Evolutionary conservation across 495 filamentous ascomycete genomes (phyloP).

Genomic region (Tuber melanosporum): DNA sequence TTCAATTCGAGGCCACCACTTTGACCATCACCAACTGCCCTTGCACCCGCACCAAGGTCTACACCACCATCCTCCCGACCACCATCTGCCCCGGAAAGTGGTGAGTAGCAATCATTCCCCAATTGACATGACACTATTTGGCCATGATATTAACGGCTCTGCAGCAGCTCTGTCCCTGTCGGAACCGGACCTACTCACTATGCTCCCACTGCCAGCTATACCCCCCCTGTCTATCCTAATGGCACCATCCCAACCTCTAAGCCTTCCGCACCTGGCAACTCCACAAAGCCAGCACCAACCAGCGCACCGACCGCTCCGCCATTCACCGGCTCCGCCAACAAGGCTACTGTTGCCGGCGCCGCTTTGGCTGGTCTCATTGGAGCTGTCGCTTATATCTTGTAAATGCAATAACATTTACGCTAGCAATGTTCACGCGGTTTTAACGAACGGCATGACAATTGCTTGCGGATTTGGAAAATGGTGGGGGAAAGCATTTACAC

Average conservation of each 20-base stretch:
- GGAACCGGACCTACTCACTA: conserved; percentile 3
- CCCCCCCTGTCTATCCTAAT: conserved; percentile 21
- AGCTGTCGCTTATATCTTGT: conserved; percentile 66
- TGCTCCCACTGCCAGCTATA: conserved; percentile 11
- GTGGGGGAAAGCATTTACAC: conserved; percentile 30
- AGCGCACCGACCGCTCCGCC: conserved; percentile 35
- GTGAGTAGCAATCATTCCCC: conserved; percentile 11
- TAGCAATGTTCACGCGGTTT: conserved; percentile 18
- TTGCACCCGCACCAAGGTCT: conserved; percentile 49
- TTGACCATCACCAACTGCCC: conserved; percentile 74
- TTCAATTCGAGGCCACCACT: conserved; percentile 52
- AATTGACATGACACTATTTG: background rate
- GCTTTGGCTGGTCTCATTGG: conserved; percentile 67
- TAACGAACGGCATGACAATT: conserved; percentile 2
- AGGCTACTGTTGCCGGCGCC: conserved; percentile 60
- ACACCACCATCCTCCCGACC: conserved; percentile 46
- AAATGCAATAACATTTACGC: conserved; percentile 45
- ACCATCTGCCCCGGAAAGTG: conserved; percentile 21
- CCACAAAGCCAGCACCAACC: conserved; percentile 37
- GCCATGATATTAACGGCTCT: conserved; percentile 12
- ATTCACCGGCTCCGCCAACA: conserved; percentile 45
- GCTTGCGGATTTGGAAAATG: conserved; percentile 22
- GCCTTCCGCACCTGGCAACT: conserved; percentile 8
- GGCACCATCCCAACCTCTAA: conserved; percentile 35
- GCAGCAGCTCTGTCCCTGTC: conserved; percentile 24